phyloP scores from a whole-genome alignment of 306 rosid species.

The Cicer chorassanicum region DNA sequence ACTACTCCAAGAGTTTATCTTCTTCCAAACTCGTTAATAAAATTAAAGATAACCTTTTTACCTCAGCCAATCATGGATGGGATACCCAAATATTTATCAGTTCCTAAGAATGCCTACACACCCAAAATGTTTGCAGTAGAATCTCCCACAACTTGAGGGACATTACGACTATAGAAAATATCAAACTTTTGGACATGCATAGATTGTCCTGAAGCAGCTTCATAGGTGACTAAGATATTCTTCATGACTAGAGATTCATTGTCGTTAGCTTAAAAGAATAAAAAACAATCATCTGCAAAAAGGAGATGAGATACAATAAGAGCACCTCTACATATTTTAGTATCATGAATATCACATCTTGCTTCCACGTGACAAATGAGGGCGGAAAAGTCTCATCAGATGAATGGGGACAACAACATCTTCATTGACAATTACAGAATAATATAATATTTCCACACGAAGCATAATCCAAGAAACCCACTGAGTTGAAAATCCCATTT shows the following conservation, averaged over 20 bases:
- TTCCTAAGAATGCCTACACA: background rate
- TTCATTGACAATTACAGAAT: background rate
- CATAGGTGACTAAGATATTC: background rate
- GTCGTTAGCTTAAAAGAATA: background rate
- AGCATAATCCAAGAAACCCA: no score
- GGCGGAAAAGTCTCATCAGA: background rate
- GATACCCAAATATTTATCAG: no score
- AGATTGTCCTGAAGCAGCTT: background rate
- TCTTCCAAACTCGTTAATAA: no score
- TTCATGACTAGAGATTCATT: background rate
- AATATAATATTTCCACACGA: background rate
- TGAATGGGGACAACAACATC: background rate
- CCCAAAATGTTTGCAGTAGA: background rate
- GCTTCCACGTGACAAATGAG: background rate
- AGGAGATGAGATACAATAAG: background rate
- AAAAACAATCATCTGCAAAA: background rate
- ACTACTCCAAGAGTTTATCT: no score
- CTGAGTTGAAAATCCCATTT: background rate
- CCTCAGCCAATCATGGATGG: no score
- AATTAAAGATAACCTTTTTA: no score
- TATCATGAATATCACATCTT: background rate
- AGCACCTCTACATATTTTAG: background rate
- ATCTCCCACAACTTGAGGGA: background rate
- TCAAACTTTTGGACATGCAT: background rate
- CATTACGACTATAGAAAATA: background rate